Evolutionary conservation across 108 stramenopile genomes (phyloP), one percentile per base, ranked within the genome.

Genomic region (Skeletonema menzelii): DNA sequence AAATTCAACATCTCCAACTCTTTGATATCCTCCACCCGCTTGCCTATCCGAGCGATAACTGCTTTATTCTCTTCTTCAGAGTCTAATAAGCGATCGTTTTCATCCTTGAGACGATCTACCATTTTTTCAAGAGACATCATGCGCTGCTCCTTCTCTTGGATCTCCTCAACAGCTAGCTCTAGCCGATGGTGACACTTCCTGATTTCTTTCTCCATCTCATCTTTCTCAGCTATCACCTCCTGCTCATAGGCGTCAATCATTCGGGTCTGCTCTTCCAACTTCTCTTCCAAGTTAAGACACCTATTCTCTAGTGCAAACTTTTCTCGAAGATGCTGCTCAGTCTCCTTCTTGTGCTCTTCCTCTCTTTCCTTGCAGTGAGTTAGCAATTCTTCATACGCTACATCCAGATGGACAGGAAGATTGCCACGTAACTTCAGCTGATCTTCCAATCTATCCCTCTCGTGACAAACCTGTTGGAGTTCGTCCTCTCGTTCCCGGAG

Each of bases 401-500:
- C 31, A 46, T 79, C 77, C 24, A 77, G 57, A 42, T 77, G 31
- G 35, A 71, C 20, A 17, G 34, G 63, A 24, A 65, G 37, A 14
- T 67, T 79, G 46, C 66, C 37, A 1, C 49, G 61, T 19, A 44
- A 35, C 14, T 30, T 12, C 0, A 79, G 78, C n/a, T 72, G 49
- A 19, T 72, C 49, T 38, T 79, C 58, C 11, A 79, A 38, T 22
- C 60, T 47, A 22, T 56, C 37, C 42, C 67, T 79, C 24, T 79
- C 67, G 3, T 22, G 42, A 15, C 53, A 35, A 14, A 79, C 66
- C 22, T 67, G 17, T 32, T 27, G 66, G 12, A 79, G 34, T 59
- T 79, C 71, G 5, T 56, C 47, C 11, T 79, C 78, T 27, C 67
- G 67, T 32, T 72, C 62, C 31, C 65, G 59, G 20, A 79, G 65